Evolutionary conservation across 2,329 filamentous ascomycete species (phyloP).

Genomic region (Lasiodiplodia theobromae): DNA sequence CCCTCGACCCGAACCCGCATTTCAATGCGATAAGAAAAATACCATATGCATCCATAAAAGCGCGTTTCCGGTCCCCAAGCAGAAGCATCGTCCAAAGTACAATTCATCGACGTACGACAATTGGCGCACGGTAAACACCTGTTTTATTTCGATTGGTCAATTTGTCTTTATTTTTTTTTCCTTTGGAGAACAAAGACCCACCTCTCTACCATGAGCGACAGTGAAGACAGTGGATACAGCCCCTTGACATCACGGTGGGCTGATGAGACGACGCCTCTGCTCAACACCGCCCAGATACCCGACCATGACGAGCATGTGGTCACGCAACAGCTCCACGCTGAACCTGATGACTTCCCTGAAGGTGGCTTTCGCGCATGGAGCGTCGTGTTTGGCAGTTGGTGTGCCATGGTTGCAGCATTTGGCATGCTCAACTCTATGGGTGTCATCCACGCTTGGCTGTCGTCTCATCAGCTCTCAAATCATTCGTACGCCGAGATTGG

Average conservation of each 20-base stretch:
- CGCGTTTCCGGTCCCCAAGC: background rate
- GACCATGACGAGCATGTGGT: conserved; percentile 10
- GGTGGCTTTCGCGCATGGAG: conserved; percentile 53
- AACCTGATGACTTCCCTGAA: conserved; percentile 44
- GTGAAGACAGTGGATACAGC: conserved; percentile 2
- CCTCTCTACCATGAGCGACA: background rate
- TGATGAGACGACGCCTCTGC: conserved; percentile 21
- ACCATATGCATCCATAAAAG: conserved; percentile 8
- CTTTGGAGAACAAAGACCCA: background rate
- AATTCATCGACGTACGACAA: background rate
- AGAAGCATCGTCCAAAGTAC: background rate
- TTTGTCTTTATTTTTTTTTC: background rate
- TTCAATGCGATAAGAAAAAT: background rate
- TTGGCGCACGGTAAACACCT: background rate
- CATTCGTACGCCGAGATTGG: conserved; percentile 47
- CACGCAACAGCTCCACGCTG: conserved; percentile 21
- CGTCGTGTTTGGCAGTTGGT: conserved; percentile 52
- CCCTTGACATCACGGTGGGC: conserved; percentile 17
- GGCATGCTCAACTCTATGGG: conserved; percentile 51
- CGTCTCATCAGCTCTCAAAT: conserved; percentile 44
- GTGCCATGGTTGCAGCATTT: conserved; percentile 49
- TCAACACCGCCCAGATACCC: conserved; percentile 10
- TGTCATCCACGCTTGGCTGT: conserved; percentile 50
- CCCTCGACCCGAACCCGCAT: background rate
- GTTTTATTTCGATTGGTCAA: background rate